Evolutionary conservation across 2,329 filamentous ascomycete genomes (phyloP).

Genomic region (Calonectria fujianensis): DNA sequence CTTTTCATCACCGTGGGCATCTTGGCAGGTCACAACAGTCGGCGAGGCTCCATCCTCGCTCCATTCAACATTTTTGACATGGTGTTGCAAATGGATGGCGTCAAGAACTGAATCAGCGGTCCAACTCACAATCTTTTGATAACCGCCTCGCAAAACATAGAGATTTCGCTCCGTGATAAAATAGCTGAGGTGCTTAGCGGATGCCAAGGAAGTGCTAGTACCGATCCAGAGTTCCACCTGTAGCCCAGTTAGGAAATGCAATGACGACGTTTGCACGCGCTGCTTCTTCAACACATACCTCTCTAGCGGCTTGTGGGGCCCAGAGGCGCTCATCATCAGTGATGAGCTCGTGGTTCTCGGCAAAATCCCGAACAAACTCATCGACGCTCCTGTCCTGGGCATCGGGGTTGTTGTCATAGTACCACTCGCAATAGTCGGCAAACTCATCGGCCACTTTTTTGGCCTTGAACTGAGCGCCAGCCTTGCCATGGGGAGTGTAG

Average conservation of each 20-base stretch:
- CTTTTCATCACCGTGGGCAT: slow-evolving; percentile 29
- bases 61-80: slow-evolving; percentile 33
- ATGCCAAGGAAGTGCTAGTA: slow-evolving; percentile 36
- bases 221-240: slow-evolving; percentile 39
- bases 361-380: slow-evolving; percentile 38
- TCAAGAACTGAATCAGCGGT: slow-evolving; percentile 38
- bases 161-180: slow-evolving; percentile 39
- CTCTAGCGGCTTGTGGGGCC: slow-evolving; percentile 35
- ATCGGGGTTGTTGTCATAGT: slow-evolving; percentile 28
- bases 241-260: neutral
- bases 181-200: slow-evolving; percentile 36
- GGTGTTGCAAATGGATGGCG: slow-evolving; percentile 26
- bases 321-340: slow-evolving; percentile 38
- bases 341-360: slow-evolving; percentile 36
- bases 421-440: slow-evolving; percentile 38
- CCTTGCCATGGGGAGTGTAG: slow-evolving; percentile 33
- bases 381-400: slow-evolving; percentile 32
- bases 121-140: slow-evolving; percentile 38
- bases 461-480: slow-evolving; percentile 41
- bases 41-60: slow-evolving; percentile 32
- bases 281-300: slow-evolving; percentile 21
- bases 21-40: slow-evolving; percentile 27
- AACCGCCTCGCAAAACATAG: slow-evolving; percentile 37
- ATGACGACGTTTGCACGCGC: too few relatives aligned
- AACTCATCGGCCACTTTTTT: slow-evolving; percentile 40